Percentiles rank a stretch among this genome's conserved stretches.
Conservation (phyloP, 129 eudicot genomes). For the Pseudognaphalium luteoalbum region DNA sequence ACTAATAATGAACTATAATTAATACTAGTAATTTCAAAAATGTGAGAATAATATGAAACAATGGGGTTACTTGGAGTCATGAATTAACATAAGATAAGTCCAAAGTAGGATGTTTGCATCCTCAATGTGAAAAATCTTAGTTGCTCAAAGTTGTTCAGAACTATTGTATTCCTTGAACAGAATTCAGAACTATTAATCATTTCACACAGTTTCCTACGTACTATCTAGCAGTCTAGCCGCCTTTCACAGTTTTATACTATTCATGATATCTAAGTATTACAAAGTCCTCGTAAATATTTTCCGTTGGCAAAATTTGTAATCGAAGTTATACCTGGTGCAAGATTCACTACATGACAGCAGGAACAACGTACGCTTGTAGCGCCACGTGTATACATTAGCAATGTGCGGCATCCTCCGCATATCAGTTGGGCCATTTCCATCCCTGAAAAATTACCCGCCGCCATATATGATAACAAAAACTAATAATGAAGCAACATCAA, state of each 20-base stretch:
- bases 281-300: not conserved
- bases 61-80: not conserved
- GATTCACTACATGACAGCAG: constrained; percentile 74
- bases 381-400: constrained; percentile 81
- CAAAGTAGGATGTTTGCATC: not conserved
- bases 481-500: not conserved
- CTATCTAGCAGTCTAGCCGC: not conserved
- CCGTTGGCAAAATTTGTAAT: not conserved
- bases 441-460: constrained; percentile 42
- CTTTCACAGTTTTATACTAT: constrained; percentile 6
- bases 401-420: constrained; percentile 81
- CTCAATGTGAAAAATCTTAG: not conserved
- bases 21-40: not conserved
- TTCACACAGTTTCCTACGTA: not conserved
- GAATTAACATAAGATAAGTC: not conserved
- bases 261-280: not conserved
- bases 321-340: constrained; percentile 61
- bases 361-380: constrained; percentile 90
- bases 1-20: not conserved
- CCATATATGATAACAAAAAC: not conserved
- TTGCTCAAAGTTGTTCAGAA: not conserved
- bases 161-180: too few species aligned
- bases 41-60: not conserved
- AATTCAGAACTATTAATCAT: constrained; percentile 12
- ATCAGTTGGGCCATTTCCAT: constrained; percentile 81